These are phyloP conservation scores for Hirschioporus abietinus DNA, from an alignment of 768 basidiomycete species.

Conservation along the genomic window DNA sequence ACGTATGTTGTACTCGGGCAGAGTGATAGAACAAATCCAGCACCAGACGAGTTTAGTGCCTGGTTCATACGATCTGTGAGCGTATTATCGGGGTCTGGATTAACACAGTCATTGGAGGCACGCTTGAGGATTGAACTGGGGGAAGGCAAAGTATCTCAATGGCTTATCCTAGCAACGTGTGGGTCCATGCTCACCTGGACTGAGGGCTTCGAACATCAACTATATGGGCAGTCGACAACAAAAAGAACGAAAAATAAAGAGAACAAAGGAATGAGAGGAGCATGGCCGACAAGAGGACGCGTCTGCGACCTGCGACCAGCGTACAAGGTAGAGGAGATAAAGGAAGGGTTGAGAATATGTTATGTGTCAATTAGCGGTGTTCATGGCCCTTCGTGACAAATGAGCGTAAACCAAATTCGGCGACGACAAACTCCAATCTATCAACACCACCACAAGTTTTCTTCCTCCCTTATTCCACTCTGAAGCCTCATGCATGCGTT, in stretches of 20 bases:
- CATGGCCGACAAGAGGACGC: background rate
- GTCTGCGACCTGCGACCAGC: background rate
- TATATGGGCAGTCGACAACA: background rate
- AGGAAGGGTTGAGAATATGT: background rate
- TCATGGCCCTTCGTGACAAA: background rate
- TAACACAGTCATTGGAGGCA: slow-evolving; percentile 4
- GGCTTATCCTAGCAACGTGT: background rate
- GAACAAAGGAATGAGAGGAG: background rate
- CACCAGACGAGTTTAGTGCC: slow-evolving; percentile 58
- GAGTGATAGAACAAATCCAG: slow-evolving; percentile 59
- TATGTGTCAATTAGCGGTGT: background rate
- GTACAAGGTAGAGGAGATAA: background rate
- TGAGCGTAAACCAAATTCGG: background rate
- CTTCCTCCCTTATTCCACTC: background rate
- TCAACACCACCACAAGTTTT: background rate
- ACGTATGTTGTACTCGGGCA: slow-evolving; percentile 61
- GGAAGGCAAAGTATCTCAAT: background rate
- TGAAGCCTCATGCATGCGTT: background rate
- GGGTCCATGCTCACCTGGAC: background rate
- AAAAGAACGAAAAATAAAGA: background rate
- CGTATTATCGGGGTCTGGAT: slow-evolving; percentile 57
- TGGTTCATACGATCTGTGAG: slow-evolving; percentile 60
- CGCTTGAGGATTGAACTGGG: background rate
- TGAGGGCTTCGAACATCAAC: background rate
- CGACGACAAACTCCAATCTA: background rate